A percentile compares a stretch with the other conserved stretches of the same genome.
phyloP scores from a whole-genome alignment of 2,329 filamentous ascomycete genomes.

The Parascedosporium putredinis region DNA sequence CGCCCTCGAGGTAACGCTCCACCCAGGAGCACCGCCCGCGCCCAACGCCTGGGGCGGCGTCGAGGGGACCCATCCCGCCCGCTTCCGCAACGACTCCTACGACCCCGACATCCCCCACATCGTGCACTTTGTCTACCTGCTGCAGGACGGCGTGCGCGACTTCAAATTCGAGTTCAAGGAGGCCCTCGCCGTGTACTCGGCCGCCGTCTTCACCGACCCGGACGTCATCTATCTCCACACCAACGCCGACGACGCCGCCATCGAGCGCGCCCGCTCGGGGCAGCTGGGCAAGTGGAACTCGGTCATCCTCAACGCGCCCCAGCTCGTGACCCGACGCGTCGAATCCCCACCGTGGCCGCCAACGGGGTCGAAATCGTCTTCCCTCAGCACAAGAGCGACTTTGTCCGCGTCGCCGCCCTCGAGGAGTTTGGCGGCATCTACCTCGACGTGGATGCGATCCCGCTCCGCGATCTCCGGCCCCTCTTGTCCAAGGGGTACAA shows the following conservation, averaged over 20 bases:
- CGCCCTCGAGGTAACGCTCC: background rate
- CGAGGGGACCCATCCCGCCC: background rate
- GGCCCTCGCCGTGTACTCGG: slow-evolving; percentile 16
- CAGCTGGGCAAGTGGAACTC: slow-evolving; percentile 15
- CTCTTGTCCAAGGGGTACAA: slow-evolving; percentile 14
- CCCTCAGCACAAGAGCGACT: slow-evolving; percentile 16
- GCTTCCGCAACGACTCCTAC: background rate
- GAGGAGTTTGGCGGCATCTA: slow-evolving; percentile 15
- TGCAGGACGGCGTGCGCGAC: slow-evolving; percentile 11
- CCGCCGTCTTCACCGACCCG: slow-evolving; percentile 14
- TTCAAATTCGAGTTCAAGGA: slow-evolving; percentile 17
- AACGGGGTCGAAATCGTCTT: slow-evolving; percentile 12
- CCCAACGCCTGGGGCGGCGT: background rate
- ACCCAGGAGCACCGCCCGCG: background rate
- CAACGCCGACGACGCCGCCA: slow-evolving; percentile 13
- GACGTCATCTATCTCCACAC: slow-evolving; percentile 18
- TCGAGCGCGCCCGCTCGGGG: slow-evolving; percentile 9
- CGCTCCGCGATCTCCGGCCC: slow-evolving; percentile 8
- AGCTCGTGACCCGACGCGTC: slow-evolving; percentile 5
- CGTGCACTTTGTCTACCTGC: slow-evolving; percentile 16
- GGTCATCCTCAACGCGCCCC: slow-evolving; percentile 15
- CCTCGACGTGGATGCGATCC: slow-evolving; percentile 15
- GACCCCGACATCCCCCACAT: slow-evolving; percentile 19
- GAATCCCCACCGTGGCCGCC: slow-evolving; percentile 9
- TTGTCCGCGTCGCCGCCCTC: slow-evolving; percentile 15